phyloP scores from a whole-genome alignment of 2,329 filamentous ascomycete genomes.

The Hansfordia pulvinata region DNA sequence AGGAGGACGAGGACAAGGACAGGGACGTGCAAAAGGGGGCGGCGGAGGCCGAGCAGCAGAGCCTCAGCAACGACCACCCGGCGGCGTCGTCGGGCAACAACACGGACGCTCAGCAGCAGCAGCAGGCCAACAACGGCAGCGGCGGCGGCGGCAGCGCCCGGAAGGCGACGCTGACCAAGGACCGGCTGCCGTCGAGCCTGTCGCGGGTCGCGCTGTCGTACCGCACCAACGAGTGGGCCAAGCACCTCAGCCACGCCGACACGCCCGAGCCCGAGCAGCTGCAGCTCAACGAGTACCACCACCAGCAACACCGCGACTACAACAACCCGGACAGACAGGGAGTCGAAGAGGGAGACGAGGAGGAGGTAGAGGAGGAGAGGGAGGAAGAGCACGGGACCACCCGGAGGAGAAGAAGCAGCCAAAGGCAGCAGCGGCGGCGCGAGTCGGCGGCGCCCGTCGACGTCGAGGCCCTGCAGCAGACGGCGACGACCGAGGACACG shows the following conservation, averaged over 20 bases:
- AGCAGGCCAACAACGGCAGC: constrained; percentile 5
- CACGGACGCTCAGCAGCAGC: too few relatives aligned
- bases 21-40: too few relatives aligned
- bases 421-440: too few relatives aligned
- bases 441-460: constrained; percentile 50
- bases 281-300: constrained; percentile 28
- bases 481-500: too few relatives aligned
- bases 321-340: too few relatives aligned
- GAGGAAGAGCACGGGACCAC: too few relatives aligned
- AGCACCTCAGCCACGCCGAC: constrained; percentile 71
- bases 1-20: too few relatives aligned
- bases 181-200: constrained; percentile 53
- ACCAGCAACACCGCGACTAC: constrained; percentile 8
- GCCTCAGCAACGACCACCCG: too few relatives aligned
- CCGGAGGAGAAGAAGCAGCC: too few relatives aligned
- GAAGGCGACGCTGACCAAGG: constrained; percentile 37
- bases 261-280: constrained; percentile 52
- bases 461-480: constrained; percentile 48
- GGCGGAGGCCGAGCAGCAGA: too few relatives aligned
- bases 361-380: constrained; percentile 13
- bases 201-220: constrained; percentile 72
- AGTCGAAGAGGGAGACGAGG: too few relatives aligned
- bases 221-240: constrained; percentile 92
- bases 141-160: constrained; percentile 27
- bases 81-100: too few relatives aligned